Evolutionary conservation across 202 grass and related monocot species (phyloP), one percentile per base, ranked within the genome.

Genomic region (Zizania palustris): DNA sequence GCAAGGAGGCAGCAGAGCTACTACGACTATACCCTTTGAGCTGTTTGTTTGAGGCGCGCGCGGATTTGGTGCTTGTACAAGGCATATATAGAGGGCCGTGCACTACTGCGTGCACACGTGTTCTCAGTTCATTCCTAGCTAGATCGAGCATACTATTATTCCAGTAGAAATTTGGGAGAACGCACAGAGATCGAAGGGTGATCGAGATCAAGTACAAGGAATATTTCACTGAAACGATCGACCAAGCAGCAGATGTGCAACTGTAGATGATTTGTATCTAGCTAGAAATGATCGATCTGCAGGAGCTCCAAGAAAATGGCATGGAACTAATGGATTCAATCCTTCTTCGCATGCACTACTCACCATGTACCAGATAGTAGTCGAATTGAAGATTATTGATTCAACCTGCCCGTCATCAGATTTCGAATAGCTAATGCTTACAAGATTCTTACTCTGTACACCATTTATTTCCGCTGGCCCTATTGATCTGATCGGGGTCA

Each of bases 21-120:
- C 84, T 93, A 91, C n/a, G n/a, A n/a, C n/a, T n/a, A n/a, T n/a
- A n/a, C 86, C 82, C 78, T 84, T 80, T 59, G 74, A 49, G 75
- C 75, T 40, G 85, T 74, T 84, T 40, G 85, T 74, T 84, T 81
- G 81, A 85, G 61, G 61, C 46, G 55, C 87, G 61, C 46, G 55
- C 87, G 78, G 86, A 93, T 90, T 97, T 93, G 93, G 88, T 91
- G 86, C 86, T 97, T 97, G 93, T 91, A 74, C 82, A 86, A 54
- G 85, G 94, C 85, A 92, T 97, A 92, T 97, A 93, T 93, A 82
- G 93, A 97, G 90, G 85, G 70, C 12, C 72, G 93, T 91, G 93
- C 90, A 62, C n/a, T n/a, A n/a, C n/a, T n/a, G n/a, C n/a, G n/a
- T n/a, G 28, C 78, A 75, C 80, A 81, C 82, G 82, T 82, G 63